These are phyloP conservation scores for sunflower (Helianthus annuus) DNA, from an alignment of 129 eudicot genomes.

Conservation along the genomic window HanXRQr2.0-SUNRISE NC_035447.2:116341697-116342196, in stretches of 20 bases:
- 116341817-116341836: not conserved
- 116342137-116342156: slow-evolving; percentile 46
- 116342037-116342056: not conserved
- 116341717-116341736: no score
- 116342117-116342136: slow-evolving; percentile 55
- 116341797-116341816: not conserved
- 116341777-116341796: not conserved
- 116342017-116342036: no score
- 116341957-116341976: no score
- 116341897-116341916: not conserved
- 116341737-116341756: no score
- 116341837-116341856: not conserved
- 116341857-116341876: not conserved
- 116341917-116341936: not conserved
- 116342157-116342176: slow-evolving; percentile 50
- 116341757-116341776: no score
- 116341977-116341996: no score
- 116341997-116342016: no score
- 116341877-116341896: not conserved
- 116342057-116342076: not conserved
- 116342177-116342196: slow-evolving; percentile 37
- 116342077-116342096: slow-evolving; percentile 32
- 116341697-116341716: no score
- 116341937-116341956: not conserved
- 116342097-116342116: slow-evolving; percentile 62